These are phyloP conservation scores for Yarrowia galli DNA, from an alignment of 1,139 yeast species.

Conservation along the genomic window DNA sequence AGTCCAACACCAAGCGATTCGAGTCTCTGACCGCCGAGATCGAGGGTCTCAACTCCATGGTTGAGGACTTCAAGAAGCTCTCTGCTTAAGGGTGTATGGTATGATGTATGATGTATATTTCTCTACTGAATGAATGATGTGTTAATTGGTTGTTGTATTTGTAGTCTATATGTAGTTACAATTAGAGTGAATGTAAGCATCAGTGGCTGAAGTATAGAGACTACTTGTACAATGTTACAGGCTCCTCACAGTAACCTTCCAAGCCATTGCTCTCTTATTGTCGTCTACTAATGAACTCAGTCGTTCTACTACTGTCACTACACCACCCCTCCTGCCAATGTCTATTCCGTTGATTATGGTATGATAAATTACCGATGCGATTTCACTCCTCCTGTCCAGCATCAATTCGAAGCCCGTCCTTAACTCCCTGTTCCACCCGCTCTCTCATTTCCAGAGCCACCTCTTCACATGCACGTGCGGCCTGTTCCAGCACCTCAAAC, in stretches of 20 bases:
- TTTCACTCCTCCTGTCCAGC: constrained; percentile 25
- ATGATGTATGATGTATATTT: no score
- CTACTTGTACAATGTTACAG: no score
- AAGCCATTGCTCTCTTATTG: no score
- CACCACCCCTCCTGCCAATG: no score
- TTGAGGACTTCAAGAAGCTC: constrained; percentile 52
- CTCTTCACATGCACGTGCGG: constrained; percentile 57
- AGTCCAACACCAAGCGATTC: constrained; percentile 70
- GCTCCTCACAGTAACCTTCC: no score
- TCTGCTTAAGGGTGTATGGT: no score
- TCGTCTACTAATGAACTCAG: no score
- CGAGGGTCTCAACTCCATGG: constrained; percentile 63
- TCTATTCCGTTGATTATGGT: no score
- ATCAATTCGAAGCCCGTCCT: constrained; percentile 54
- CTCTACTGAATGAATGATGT: constrained; percentile 31
- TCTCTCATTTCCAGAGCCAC: constrained; percentile 59
- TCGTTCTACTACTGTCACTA: no score
- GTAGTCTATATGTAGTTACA: neutral
- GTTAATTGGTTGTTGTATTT: neutral
- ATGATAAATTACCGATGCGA: constrained; percentile 9
- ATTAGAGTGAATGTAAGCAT: neutral
- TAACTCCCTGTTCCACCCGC: constrained; percentile 58
- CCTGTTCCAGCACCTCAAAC: constrained; percentile 52
- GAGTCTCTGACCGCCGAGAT: constrained; percentile 84
- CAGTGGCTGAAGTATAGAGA: no score